These are phyloP conservation scores for Wickerhamiella azyma DNA, from an alignment of 805 yeast genomes.

Conservation along the genomic window DNA sequence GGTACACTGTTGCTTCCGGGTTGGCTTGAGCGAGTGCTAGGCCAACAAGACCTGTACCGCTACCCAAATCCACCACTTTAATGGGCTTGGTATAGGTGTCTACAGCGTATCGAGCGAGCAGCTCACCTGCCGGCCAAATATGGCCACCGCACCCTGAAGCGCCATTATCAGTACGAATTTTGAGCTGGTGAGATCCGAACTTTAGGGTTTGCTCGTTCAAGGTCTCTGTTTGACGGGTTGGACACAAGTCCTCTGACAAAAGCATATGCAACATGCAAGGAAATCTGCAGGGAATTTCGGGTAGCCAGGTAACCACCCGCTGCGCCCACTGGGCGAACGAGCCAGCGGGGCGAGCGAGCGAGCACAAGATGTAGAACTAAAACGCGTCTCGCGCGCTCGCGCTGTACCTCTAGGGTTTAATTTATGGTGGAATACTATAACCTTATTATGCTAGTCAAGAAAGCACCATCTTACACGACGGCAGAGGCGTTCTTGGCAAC, in stretches of 20 bases:
- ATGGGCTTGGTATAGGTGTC: conserved; percentile 15
- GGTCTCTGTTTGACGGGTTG: neutral
- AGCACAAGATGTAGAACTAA: too few relatives aligned
- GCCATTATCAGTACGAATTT: conserved; percentile 43
- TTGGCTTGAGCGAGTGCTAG: conserved; percentile 24
- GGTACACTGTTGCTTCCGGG: conserved; percentile 23
- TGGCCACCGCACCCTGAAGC: conserved; percentile 51
- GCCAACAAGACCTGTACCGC: conserved; percentile 49
- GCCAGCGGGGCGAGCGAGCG: too few relatives aligned
- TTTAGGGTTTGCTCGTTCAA: neutral
- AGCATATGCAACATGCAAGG: neutral
- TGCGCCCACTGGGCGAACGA: too few relatives aligned
- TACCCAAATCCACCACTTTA: conserved; percentile 38
- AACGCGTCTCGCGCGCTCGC: too few relatives aligned
- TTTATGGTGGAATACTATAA: conserved; percentile 7
- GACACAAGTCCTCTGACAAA: neutral
- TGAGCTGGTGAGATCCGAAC: neutral
- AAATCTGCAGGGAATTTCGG: neutral
- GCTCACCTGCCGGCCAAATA: conserved; percentile 48
- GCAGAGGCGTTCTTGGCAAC: conserved; percentile 99
- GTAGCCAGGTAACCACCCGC: too few relatives aligned
- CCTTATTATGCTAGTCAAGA: conserved; percentile 12
- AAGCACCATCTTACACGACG: conserved; percentile 64
- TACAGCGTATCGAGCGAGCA: conserved; percentile 34
- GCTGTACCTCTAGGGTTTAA: neutral